Evolutionary conservation across 495 filamentous ascomycete species (phyloP).

Genomic region (Hypoxylon fuscum): DNA sequence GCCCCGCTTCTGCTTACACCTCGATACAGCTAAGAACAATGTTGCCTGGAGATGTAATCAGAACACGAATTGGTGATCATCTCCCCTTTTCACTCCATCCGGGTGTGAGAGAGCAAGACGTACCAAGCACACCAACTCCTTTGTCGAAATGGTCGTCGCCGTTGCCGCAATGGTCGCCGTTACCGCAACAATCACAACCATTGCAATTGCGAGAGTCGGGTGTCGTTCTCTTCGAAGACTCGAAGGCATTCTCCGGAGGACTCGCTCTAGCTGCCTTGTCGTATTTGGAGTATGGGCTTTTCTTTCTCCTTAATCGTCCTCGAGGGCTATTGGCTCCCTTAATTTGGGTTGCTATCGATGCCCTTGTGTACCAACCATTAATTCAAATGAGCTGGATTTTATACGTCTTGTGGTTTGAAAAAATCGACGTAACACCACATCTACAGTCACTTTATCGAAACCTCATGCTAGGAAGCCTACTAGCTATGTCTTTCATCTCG

Average conservation of each 20-base stretch:
- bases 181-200: no score
- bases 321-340: not conserved
- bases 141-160: no score
- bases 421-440: not conserved
- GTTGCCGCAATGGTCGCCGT: no score
- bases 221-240: not conserved
- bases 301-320: not conserved
- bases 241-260: not conserved
- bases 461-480: not conserved
- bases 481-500: not conserved
- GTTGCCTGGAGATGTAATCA: no score
- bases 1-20: no score
- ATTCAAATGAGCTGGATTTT: not conserved
- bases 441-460: not conserved
- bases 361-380: not conserved
- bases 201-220: no score
- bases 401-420: not conserved
- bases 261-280: not conserved
- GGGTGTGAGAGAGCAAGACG: no score
- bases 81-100: no score
- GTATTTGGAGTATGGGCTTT: not conserved
- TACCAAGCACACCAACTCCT: no score
- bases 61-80: no score
- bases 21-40: no score
- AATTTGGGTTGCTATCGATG: not conserved